Base-by-base conservation (phyloP, 1,284 basidiomycete species). In the Nidula niveotomentosa region DNA sequence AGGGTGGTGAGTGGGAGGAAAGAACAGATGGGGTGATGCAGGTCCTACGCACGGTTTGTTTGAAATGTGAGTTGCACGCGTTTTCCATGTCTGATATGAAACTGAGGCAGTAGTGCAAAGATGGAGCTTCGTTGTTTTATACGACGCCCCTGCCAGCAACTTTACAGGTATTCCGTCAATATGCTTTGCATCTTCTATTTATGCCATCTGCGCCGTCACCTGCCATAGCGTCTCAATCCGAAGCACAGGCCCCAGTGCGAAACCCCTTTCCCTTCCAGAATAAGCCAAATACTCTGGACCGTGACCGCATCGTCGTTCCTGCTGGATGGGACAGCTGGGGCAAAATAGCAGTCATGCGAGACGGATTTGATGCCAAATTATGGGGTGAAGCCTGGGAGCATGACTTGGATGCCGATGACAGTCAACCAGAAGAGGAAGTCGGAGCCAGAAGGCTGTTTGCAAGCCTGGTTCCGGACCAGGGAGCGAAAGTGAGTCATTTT, bases 271-370 rank as follows among this genome's bases (percentile, higher is more conserved):
- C 92, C 0, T 98, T 98, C 72, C 74, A 80, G 2, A 84, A 93
- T 56, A 89, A 90, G 58, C 90, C 96, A 0, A 98, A 97, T 66
- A 91, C 93, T 0, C 79, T 98, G 30, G 96, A 99, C 67, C 84
- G 95, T 35, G 95, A 98, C 64, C 88, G 86, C 7, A 90, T 99
- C 49, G 82, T 97, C 48, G 88, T 99, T 0, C 97, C 96, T 1
- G 82, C 91, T 1, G 97, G 96, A 2, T 99, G 96, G 97, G 96
- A 99, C 69, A 93, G 90, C 59, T 98, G 93, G 91, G 95, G 94
- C 2, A 98, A 98, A 78, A 98, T 98, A 59, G 81, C 82, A 2
- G 91, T 98, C 2, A 74, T 98, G 53, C 78, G 94, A 49, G 96
- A 98, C 46, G 90, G 93, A 0, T 99, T 98, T 63, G 94, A 97